These are phyloP conservation scores for Arthrobotrys conoides DNA, from an alignment of 2,329 filamentous ascomycete species.

Conservation along the genomic window DNA sequence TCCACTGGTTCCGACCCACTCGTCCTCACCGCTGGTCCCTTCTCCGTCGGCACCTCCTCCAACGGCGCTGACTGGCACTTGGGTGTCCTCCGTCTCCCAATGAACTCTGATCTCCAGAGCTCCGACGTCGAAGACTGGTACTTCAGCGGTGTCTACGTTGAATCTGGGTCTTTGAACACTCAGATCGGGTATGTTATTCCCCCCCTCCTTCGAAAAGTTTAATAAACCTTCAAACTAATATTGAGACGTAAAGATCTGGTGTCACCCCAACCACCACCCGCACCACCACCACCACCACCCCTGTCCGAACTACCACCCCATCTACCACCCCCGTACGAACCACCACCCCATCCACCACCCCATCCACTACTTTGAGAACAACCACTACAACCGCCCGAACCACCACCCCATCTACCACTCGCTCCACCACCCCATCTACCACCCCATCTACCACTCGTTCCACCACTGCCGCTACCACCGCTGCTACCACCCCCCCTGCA, in stretches of 20 bases:
- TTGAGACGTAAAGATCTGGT: conserved; percentile 30
- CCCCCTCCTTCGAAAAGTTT: not conserved
- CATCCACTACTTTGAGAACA: not conserved
- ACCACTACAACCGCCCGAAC: conserved; percentile 2
- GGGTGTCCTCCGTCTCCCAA: conserved; percentile 76
- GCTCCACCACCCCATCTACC: conserved; percentile 7
- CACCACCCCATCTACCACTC: conserved; percentile 7
- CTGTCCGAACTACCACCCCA: conserved; percentile 7
- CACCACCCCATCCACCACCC: conserved; percentile 25
- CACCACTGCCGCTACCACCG: not conserved
- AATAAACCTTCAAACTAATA: not conserved
- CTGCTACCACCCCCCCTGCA: conserved; percentile 12
- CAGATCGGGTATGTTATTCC: conserved; percentile 65
- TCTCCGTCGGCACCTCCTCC: conserved; percentile 74
- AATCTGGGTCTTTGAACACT: conserved; percentile 71
- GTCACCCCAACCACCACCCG: conserved; percentile 32
- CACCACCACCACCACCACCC: conserved; percentile 32
- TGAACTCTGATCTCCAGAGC: conserved; percentile 66
- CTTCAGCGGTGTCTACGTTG: conserved; percentile 80
- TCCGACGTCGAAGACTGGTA: conserved; percentile 73
- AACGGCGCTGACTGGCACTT: conserved; percentile 82
- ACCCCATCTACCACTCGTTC: conserved; percentile 25
- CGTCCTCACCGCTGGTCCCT: conserved; percentile 73
- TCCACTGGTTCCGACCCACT: conserved; percentile 75
- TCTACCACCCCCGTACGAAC: conserved; percentile 17